These are phyloP conservation scores for Apiospora saccharicola DNA, from an alignment of 2,329 filamentous ascomycete species.

Conservation along the genomic window DNA sequence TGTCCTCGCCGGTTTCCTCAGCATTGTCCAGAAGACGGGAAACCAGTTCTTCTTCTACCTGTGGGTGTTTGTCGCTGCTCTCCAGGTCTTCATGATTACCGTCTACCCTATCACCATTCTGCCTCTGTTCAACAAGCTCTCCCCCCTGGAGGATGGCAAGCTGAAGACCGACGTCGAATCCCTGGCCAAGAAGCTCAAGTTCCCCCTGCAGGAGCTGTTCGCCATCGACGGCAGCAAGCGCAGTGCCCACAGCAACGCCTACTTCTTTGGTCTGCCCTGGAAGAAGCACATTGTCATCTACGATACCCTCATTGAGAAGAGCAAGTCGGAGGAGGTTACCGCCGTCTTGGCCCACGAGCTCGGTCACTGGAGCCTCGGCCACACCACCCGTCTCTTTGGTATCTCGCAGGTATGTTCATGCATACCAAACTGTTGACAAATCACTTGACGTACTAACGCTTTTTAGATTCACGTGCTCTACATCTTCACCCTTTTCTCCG, in stretches of 20 bases:
- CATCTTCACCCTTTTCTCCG: constrained; percentile 94
- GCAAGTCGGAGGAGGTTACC: constrained; percentile 88
- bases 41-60: constrained; percentile 97
- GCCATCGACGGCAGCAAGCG: constrained; percentile 94
- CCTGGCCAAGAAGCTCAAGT: constrained; percentile 83
- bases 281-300: constrained; percentile 99
- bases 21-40: constrained; percentile 93
- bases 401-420: constrained; percentile 74
- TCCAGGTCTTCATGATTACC: constrained; percentile 95
- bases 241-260: constrained; percentile 88
- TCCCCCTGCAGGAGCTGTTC: constrained; percentile 90
- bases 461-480: constrained; percentile 89
- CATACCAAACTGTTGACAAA: background rate
- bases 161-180: constrained; percentile 89
- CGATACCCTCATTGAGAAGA: constrained; percentile 97
- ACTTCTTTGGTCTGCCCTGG: constrained; percentile 98
- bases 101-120: constrained; percentile 95
- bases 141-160: constrained; percentile 84
- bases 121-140: constrained; percentile 97
- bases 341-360: constrained; percentile 95
- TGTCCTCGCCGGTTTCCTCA: constrained; percentile 88
- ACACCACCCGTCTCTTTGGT: constrained; percentile 89
- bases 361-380: constrained; percentile 95
- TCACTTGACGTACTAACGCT: constrained; percentile 37
- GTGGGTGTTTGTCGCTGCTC: constrained; percentile 87